Conservation (phyloP, 345 rosid species). For the Toxicodendron radicans region DNA sequence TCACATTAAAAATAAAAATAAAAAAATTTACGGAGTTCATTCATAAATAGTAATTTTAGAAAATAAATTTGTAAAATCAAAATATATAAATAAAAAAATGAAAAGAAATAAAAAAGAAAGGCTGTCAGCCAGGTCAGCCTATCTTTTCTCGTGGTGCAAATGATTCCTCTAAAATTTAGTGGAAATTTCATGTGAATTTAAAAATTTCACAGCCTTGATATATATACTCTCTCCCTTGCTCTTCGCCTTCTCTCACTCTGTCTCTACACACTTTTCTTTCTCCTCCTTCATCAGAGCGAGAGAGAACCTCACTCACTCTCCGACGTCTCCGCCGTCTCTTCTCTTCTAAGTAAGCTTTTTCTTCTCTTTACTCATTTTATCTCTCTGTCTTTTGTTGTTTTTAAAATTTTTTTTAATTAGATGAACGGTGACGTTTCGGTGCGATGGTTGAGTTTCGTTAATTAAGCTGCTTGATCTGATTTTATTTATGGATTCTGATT, state of each 20-base stretch:
- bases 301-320: background rate
- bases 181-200: slow-evolving; percentile 39
- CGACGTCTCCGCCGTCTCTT: slow-evolving; percentile 18
- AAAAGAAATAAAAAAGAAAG: slow-evolving; percentile 8
- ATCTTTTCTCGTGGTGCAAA: slow-evolving; percentile 44
- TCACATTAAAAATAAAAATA: no score
- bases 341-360: slow-evolving; percentile 6
- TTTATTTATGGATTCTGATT: no score
- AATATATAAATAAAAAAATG: no score
- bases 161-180: slow-evolving; percentile 40
- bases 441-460: background rate
- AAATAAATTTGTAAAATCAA: no score
- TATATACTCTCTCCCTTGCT: slow-evolving; percentile 14
- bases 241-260: slow-evolving; percentile 6
- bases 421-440: background rate
- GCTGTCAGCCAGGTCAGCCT: slow-evolving; percentile 55
- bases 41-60: no score
- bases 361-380: background rate
- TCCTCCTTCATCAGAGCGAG: background rate
- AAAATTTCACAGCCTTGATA: slow-evolving; percentile 13
- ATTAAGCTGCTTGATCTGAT: background rate
- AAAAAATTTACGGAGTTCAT: background rate
- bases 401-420: background rate
- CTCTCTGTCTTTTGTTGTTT: background rate
- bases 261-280: slow-evolving; percentile 14